These are phyloP conservation scores for Leptographium galeiforme DNA, from an alignment of 2,329 filamentous ascomycete species.

Conservation along the genomic window DNA sequence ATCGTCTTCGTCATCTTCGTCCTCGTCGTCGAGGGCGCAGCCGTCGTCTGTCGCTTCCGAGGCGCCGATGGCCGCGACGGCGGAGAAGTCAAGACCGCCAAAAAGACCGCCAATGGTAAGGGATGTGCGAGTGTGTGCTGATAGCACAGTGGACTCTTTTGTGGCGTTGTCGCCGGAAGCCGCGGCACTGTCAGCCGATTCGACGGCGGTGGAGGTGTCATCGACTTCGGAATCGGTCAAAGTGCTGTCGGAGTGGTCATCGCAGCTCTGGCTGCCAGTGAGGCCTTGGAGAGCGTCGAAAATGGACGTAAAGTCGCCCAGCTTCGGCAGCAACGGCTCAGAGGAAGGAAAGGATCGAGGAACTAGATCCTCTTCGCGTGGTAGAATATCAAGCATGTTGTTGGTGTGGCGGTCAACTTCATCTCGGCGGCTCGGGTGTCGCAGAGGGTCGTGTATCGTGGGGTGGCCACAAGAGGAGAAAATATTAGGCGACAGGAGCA, in stretches of 20 bases:
- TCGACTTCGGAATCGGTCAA: background rate
- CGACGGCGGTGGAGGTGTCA: background rate
- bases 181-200: background rate
- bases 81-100: constrained; percentile 5
- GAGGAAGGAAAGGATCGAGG: background rate
- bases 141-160: background rate
- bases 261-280: background rate
- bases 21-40: background rate
- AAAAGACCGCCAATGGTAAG: constrained; percentile 3
- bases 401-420: background rate
- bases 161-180: background rate
- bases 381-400: background rate
- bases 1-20: background rate
- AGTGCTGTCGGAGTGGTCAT: background rate
- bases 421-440: background rate
- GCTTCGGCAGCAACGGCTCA: constrained; percentile 3
- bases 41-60: background rate
- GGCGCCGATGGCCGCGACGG: background rate
- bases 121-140: background rate
- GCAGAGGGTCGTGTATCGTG: background rate
- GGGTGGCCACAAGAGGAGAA: background rate
- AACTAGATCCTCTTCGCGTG: background rate
- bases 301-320: constrained; percentile 9
- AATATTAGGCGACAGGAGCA: background rate
- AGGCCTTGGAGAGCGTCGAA: background rate